These are phyloP conservation scores for Boletus rufocinnamomeus DNA, from an alignment of 768 basidiomycete species.

Conservation along the genomic window DNA sequence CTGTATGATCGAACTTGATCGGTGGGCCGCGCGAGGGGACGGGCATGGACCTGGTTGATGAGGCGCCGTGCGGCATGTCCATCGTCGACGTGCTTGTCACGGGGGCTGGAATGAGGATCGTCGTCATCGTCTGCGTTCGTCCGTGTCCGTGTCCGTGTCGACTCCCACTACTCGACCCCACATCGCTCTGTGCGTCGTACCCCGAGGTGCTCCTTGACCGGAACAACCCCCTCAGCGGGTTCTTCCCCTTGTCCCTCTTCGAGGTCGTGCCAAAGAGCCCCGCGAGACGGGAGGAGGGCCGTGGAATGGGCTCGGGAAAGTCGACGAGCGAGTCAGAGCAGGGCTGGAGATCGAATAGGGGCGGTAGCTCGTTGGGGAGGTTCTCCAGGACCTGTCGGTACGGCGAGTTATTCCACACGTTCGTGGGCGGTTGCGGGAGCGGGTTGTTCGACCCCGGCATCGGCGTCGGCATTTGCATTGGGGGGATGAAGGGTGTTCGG, in stretches of 20 bases:
- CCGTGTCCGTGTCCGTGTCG: slow-evolving; percentile 16
- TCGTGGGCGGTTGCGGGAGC: slow-evolving; percentile 61
- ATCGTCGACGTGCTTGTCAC: not conserved
- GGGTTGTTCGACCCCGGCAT: slow-evolving; percentile 44
- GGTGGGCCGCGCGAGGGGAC: slow-evolving; percentile 21
- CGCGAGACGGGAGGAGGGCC: slow-evolving; percentile 24
- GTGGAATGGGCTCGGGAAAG: slow-evolving; percentile 19
- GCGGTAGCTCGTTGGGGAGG: slow-evolving; percentile 47
- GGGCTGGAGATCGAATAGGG: slow-evolving; percentile 15
- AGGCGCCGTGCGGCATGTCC: slow-evolving; percentile 1
- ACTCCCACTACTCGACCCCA: slow-evolving; percentile 16
- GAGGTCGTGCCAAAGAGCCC: slow-evolving; percentile 27
- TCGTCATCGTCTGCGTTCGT: slow-evolving; percentile 24
- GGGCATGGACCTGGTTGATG: slow-evolving; percentile 19
- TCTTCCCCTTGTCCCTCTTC: slow-evolving; percentile 39
- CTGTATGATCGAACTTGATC: slow-evolving; percentile 46
- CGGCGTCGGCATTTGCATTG: slow-evolving; percentile 11
- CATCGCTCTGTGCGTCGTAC: slow-evolving; percentile 18
- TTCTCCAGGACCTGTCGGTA: slow-evolving; percentile 53
- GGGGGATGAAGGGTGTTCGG: slow-evolving; percentile 13
- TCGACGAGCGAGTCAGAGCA: not conserved
- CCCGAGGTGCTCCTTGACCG: slow-evolving; percentile 42
- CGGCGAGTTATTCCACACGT: slow-evolving; percentile 59
- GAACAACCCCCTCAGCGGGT: slow-evolving; percentile 44
- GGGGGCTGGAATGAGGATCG: slow-evolving; percentile 28